Evolutionary conservation across 2,329 filamentous ascomycete genomes (phyloP), one percentile per base, ranked within the genome.

Genomic region (Botrytis deweyae): DNA sequence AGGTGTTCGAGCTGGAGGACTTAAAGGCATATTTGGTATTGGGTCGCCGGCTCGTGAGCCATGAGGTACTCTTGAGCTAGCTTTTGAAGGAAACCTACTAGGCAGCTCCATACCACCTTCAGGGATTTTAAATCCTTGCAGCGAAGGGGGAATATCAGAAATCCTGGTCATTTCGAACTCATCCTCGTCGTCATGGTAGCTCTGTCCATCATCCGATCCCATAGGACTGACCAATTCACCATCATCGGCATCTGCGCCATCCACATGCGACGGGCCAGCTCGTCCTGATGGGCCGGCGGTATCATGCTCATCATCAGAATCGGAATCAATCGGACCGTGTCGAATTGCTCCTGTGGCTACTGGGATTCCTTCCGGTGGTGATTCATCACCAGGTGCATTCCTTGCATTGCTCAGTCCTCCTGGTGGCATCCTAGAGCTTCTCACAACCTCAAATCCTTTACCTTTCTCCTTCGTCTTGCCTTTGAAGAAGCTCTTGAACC

Each of bases 361-460:
- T 6, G 90, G 90, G 55, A 91, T 89, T 2, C 89, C 90, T 78
- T 91, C 88, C 0, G 89, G 89, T 2, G 88, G 93, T 0, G 90
- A 88, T 70, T 93, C 92, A 74, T 91, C 86, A 59, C 88, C 89
- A 74, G 89, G 87, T 44, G 88, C 86, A 16, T 87, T 80, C 82
- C 85, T 77, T 72, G 80, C 62, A 80, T 84, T 88, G 18, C 38
- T 38, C 85, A 94, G n/a, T 2, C 49, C 92, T 74, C 91, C 90
- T 10, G 92, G 91, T 3, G 94, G 94, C 85, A 96, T 94, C 72
- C 95, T 89, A 12, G 94, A 89, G 81, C 95, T 98, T 79, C 96
- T 87, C 25, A 99, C 95, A 8, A 99, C 96, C 82, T 98, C 96
- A 78, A 99, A 99, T 0, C 96, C 96, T 83, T 98, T 98, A 77